These are phyloP conservation scores for Phialophora chinensis DNA, from an alignment of 2,329 filamentous ascomycete genomes.

Conservation along the genomic window DNA sequence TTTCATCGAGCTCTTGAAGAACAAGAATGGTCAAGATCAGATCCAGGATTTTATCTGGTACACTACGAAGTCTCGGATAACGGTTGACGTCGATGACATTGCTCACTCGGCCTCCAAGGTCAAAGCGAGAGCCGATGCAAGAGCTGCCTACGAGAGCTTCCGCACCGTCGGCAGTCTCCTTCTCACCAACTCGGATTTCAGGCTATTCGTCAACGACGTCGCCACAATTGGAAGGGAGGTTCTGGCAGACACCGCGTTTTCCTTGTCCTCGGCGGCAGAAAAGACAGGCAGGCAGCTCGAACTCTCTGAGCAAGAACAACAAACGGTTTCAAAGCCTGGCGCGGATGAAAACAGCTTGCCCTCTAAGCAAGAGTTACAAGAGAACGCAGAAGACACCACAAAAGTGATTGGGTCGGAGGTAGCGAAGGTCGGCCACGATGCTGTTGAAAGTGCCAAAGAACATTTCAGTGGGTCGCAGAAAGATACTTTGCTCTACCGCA, in stretches of 20 bases:
- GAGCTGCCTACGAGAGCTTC: constrained; percentile 78
- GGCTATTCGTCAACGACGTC: constrained; percentile 81
- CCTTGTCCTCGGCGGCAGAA: constrained; percentile 75
- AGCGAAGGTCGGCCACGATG: constrained; percentile 57
- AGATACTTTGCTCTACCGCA: constrained; percentile 72
- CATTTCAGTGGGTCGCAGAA: constrained; percentile 76
- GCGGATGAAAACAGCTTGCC: constrained; percentile 57
- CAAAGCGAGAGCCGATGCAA: constrained; percentile 72
- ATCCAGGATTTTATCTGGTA: constrained; percentile 94
- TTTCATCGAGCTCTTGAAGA: constrained; percentile 78
- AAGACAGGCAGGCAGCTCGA: constrained; percentile 75
- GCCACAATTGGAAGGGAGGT: constrained; percentile 80
- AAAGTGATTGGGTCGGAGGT: constrained; percentile 47
- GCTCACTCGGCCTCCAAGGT: constrained; percentile 65
- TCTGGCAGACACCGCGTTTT: constrained; percentile 83
- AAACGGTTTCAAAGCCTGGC: constrained; percentile 56
- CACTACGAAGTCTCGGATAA: constrained; percentile 73
- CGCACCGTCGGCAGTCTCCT: constrained; percentile 84
- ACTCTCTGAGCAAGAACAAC: constrained; percentile 66
- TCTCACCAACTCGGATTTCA: constrained; percentile 87
- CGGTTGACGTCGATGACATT: constrained; percentile 70
- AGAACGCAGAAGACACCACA: constrained; percentile 61
- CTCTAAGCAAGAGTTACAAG: constrained; percentile 66
- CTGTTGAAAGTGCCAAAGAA: constrained; percentile 72
- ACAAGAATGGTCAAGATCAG: constrained; percentile 85